phyloP scores from a whole-genome alignment of 1,139 yeast genomes.

The Blastobotrys arbuscula region DNA sequence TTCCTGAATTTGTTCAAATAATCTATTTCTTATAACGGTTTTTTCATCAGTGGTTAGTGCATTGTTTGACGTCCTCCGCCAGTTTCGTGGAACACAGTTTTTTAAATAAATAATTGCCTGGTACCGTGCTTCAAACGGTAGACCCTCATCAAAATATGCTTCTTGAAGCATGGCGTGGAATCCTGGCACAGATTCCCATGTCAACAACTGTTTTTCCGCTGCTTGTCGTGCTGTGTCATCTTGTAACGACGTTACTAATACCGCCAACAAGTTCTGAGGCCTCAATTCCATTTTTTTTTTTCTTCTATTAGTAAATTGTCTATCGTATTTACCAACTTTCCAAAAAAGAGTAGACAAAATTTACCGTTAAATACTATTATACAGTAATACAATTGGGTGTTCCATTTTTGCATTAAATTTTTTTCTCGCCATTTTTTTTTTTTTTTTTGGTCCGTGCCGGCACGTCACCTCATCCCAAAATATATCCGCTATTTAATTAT shows the following conservation, averaged over 20 bases:
- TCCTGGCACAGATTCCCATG: conserved; percentile 9
- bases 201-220: conserved; percentile 4
- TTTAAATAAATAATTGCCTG: conserved; percentile 81
- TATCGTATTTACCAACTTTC: too few species aligned
- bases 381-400: too few species aligned
- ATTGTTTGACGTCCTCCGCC: conserved; percentile 19
- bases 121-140: conserved; percentile 8
- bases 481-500: background rate
- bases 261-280: conserved; percentile 7
- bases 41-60: conserved; percentile 56
- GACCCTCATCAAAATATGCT: conserved; percentile 6
- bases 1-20: conserved; percentile 60
- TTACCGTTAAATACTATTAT: too few species aligned
- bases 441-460: too few species aligned
- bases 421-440: too few species aligned
- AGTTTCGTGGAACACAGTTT: conserved; percentile 48
- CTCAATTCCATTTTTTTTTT: too few species aligned
- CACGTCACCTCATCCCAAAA: too few species aligned
- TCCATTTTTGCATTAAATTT: too few species aligned
- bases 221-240: conserved; percentile 1
- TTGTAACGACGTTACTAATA: conserved; percentile 2
- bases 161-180: conserved; percentile 10
- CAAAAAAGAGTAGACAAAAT: too few species aligned
- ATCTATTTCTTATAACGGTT: conserved; percentile 48
- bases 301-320: too few species aligned